Base-by-base conservation (phyloP, 306 rosid species). In the Cucumis cinereus region DNA sequence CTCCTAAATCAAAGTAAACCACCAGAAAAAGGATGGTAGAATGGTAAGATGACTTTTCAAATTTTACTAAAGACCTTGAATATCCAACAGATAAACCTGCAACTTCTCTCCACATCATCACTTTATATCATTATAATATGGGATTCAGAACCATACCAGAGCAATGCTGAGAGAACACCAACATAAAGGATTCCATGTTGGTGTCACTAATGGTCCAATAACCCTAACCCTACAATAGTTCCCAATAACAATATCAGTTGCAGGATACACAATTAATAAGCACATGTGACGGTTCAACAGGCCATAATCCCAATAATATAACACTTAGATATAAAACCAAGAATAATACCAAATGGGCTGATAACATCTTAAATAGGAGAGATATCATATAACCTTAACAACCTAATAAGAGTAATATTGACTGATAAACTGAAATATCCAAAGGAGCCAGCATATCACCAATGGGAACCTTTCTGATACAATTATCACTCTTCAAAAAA, bases 131-230 rank as follows among this genome's bases (percentile, higher is more conserved):
- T 89, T 86, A 85, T 78, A 85, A 86, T 79, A 69, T 80, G 86
- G 88, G 90, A 86, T 88, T 87, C 83, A 94, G 97, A 90, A 91
- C 91, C 96, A 90, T 94, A 94, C 98, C 97, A 87, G 90, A 78
- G 88, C 79, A 74, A 86, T 54, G 96, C 86, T 87, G 93, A 83
- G 86, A 90, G 84, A 88, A 88, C 92, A 93, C 97, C 96, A 93
- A 93, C 98, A 93, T 81, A 86, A 87, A 81, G 81, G 80, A 87
- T 85, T 84, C 88, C 85, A 86, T 90, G 92, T 88, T 91, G 89
- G 94, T 91, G 94, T 88, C 86, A 93, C 98, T 81, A 90, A 83
- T 77, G 84, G 85, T 88, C 96, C 94, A 83, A 86, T 57, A 90
- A 93, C 78, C 89, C 96, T 91, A 91, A 94, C 86, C 97, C 96